A percentile compares a stretch with the other conserved stretches of the same genome.
phyloP scores from a whole-genome alignment of 2,329 filamentous ascomycete species.

The Arthrobotrys megalospora region DNA sequence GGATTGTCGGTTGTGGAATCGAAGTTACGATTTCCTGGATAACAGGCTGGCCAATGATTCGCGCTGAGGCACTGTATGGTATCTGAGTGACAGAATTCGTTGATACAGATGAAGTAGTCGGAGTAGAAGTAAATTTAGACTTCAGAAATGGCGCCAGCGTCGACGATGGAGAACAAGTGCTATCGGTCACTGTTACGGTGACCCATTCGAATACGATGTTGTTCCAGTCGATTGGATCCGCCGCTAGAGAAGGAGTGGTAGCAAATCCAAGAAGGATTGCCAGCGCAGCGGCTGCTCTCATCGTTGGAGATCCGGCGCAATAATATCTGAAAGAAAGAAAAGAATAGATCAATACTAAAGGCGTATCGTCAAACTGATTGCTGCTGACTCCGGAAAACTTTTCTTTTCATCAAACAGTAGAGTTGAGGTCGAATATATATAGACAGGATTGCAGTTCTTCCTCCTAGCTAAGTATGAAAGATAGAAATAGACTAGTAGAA shows the following conservation, averaged over 20 bases:
- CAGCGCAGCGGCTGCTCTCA: slow-evolving; percentile 35
- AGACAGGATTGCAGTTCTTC: background rate
- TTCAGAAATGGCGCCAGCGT: background rate
- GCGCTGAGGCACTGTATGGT: slow-evolving; percentile 29
- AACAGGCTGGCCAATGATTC: slow-evolving; percentile 45
- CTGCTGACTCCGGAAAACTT: slow-evolving; percentile 12
- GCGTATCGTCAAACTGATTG: background rate
- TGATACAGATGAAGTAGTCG: background rate
- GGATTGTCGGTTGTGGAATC: slow-evolving; percentile 29
- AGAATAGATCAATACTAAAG: background rate
- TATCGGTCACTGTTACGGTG: slow-evolving; percentile 41
- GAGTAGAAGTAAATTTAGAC: background rate
- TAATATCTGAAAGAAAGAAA: background rate
- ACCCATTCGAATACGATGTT: slow-evolving; percentile 54
- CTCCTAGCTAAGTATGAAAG: background rate
- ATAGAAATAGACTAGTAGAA: background rate
- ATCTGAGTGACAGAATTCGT: slow-evolving; percentile 19
- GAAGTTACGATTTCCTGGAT: slow-evolving; percentile 40
- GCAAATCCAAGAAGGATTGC: slow-evolving; percentile 36
- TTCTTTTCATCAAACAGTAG: background rate
- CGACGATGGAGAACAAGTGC: slow-evolving; percentile 13
- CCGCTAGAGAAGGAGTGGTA: slow-evolving; percentile 21
- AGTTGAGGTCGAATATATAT: slow-evolving; percentile 1
- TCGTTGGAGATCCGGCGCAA: background rate
- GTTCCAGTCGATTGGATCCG: slow-evolving; percentile 50